These are phyloP conservation scores for Noccaea caerulescens DNA, from an alignment of 345 rosid genomes.

Conservation along the genomic window DNA sequence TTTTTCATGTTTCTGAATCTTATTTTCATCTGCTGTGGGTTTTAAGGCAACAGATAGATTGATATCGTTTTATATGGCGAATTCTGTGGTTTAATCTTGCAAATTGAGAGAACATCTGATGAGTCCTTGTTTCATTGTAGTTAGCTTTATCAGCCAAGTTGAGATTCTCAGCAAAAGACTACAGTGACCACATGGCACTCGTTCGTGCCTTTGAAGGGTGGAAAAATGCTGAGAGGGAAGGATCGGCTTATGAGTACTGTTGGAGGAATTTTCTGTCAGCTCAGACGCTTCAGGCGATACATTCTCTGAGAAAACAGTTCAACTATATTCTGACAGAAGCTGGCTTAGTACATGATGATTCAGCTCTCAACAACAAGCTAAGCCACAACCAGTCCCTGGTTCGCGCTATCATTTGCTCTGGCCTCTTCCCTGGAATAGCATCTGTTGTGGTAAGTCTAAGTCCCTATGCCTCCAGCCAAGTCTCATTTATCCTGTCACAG, in stretches of 20 bases:
- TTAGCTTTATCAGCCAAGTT: constrained; percentile 95
- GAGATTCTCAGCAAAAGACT: constrained; percentile 96
- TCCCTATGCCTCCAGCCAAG: neutral
- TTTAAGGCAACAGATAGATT: neutral
- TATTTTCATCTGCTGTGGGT: neutral
- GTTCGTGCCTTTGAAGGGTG: constrained; percentile 99
- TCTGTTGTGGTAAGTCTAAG: constrained; percentile 78
- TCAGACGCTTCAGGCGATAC: constrained; percentile 95
- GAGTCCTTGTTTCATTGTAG: constrained; percentile 47
- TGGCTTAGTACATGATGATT: constrained; percentile 69
- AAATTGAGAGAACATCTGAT: constrained; percentile 24
- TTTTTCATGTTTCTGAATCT: neutral
- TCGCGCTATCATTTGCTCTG: constrained; percentile 94
- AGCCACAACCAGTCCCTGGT: constrained; percentile 91
- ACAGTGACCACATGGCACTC: constrained; percentile 98
- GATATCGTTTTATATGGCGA: neutral
- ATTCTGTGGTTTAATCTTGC: constrained; percentile 2
- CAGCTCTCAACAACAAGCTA: constrained; percentile 66
- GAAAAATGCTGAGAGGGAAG: constrained; percentile 97
- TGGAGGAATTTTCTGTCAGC: constrained; percentile 98
- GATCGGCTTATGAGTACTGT: constrained; percentile 91
- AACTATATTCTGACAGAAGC: constrained; percentile 86
- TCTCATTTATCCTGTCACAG: neutral
- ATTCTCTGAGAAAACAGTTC: constrained; percentile 92
- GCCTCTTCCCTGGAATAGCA: constrained; percentile 93